Evolutionary conservation across 2,329 filamentous ascomycete species (phyloP).

Genomic region (Pyrenochaeta sp.): DNA sequence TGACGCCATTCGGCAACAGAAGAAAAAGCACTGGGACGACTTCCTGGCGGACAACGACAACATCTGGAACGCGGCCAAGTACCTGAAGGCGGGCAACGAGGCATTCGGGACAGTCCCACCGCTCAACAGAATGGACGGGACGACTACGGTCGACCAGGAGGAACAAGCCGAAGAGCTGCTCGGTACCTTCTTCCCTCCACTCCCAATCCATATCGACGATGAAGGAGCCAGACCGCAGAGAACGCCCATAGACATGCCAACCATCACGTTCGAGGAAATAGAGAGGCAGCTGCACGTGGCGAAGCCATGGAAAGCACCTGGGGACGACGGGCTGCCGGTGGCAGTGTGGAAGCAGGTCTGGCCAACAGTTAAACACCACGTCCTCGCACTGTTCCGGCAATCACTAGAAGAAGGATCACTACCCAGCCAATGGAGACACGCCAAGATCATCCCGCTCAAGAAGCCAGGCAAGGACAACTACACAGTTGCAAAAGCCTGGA

Average conservation of each 20-base stretch:
- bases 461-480: constrained; percentile 15
- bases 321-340: constrained; percentile 12
- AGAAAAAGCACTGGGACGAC: constrained; percentile 17
- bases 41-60: constrained; percentile 15
- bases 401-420: constrained; percentile 15
- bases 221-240: constrained; percentile 11
- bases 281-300: constrained; percentile 12
- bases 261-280: constrained; percentile 12
- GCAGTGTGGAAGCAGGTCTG: constrained; percentile 19
- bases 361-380: constrained; percentile 17
- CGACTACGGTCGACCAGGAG: constrained; percentile 5
- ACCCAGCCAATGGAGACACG: constrained; percentile 15
- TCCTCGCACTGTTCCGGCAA: constrained; percentile 17
- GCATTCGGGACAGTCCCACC: constrained; percentile 15
- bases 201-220: constrained; percentile 9
- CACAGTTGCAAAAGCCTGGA: constrained; percentile 23
- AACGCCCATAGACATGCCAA: constrained; percentile 8
- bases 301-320: constrained; percentile 17
- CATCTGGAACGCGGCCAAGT: constrained; percentile 15
- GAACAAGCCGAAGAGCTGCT: constrained; percentile 13
- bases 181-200: constrained; percentile 11
- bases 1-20: constrained; percentile 16
- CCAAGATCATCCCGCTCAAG: constrained; percentile 14
- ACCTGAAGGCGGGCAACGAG: constrained; percentile 14
- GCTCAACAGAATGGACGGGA: constrained; percentile 12